Conservation (phyloP, 345 rosid genomes). For the Lepidium didymum region DNA sequence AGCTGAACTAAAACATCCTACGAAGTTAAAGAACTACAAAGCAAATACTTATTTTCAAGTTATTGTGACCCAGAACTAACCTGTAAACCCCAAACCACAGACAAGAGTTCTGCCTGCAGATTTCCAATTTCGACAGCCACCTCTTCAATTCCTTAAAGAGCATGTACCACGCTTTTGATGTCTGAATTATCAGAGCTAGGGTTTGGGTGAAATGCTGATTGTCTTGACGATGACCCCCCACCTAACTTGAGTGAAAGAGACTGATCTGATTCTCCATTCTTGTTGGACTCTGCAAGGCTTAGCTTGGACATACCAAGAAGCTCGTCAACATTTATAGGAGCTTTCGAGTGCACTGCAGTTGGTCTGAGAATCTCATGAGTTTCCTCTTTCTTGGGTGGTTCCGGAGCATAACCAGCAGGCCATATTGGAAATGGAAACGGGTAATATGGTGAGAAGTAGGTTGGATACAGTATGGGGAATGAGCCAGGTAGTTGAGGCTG, state of each 20-base stretch:
- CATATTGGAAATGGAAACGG: slow-evolving; percentile 70
- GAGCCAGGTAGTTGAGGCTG: slow-evolving; percentile 38
- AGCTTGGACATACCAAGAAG: slow-evolving; percentile 92
- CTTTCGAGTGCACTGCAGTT: slow-evolving; percentile 70
- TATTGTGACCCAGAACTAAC: slow-evolving; percentile 22
- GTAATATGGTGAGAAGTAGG: slow-evolving; percentile 66
- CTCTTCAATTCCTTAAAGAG: slow-evolving; percentile 25
- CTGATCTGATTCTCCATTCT: slow-evolving; percentile 38
- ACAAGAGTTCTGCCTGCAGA: neutral
- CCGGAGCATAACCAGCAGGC: slow-evolving; percentile 53
- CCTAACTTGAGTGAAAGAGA: slow-evolving; percentile 68
- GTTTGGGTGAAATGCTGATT: slow-evolving; percentile 92
- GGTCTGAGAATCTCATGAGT: slow-evolving; percentile 80
- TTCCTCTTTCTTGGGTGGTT: slow-evolving; percentile 37
- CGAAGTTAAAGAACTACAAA: slow-evolving; percentile 18
- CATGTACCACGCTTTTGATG: slow-evolving; percentile 56
- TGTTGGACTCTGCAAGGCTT: slow-evolving; percentile 62
- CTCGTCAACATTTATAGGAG: slow-evolving; percentile 84
- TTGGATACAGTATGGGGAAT: slow-evolving; percentile 63
- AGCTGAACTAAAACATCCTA: slow-evolving; percentile 28
- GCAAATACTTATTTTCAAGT: slow-evolving; percentile 16
- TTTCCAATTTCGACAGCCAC: neutral
- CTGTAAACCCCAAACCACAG: slow-evolving; percentile 19
- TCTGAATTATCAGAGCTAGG: slow-evolving; percentile 51
- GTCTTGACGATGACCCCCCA: slow-evolving; percentile 60